Conservation (phyloP, 176 grass and related monocot genomes). For the Microstegium vimineum region DNA sequence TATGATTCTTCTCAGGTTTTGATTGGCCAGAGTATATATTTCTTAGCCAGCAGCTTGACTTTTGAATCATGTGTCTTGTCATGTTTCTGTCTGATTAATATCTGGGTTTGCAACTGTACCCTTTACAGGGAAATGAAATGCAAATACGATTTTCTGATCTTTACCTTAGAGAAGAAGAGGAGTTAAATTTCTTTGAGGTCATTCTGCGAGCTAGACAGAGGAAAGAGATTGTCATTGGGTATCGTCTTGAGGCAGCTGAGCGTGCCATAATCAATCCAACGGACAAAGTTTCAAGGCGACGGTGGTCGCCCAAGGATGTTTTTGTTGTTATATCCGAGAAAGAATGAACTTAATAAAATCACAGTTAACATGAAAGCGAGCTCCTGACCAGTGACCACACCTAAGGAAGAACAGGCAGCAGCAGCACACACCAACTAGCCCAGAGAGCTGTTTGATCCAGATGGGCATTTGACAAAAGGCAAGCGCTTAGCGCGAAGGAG, state of each 20-base stretch:
- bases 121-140: slow-evolving; percentile 65
- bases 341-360: slow-evolving; percentile 32
- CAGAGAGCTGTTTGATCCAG: neutral
- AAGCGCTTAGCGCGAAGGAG: neutral
- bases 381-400: neutral
- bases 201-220: slow-evolving; percentile 63
- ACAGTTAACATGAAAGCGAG: neutral
- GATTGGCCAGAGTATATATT: neutral
- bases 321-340: slow-evolving; percentile 74
- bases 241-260: slow-evolving; percentile 52
- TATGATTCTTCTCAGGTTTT: neutral
- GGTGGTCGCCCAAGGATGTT: slow-evolving; percentile 58
- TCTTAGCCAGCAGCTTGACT: neutral
- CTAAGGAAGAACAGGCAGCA: neutral
- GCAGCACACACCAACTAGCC: neutral
- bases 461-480: neutral
- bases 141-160: slow-evolving; percentile 53
- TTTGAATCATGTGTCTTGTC: neutral
- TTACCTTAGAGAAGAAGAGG: slow-evolving; percentile 61
- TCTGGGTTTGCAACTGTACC: neutral
- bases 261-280: slow-evolving; percentile 64
- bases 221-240: slow-evolving; percentile 76
- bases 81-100: neutral
- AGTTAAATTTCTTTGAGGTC: slow-evolving; percentile 70
- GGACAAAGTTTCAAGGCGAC: slow-evolving; percentile 43